Evolutionary conservation across 1,139 yeast genomes (phyloP), one percentile per base, ranked within the genome.

Genomic region (Taphrina flavorubra): DNA sequence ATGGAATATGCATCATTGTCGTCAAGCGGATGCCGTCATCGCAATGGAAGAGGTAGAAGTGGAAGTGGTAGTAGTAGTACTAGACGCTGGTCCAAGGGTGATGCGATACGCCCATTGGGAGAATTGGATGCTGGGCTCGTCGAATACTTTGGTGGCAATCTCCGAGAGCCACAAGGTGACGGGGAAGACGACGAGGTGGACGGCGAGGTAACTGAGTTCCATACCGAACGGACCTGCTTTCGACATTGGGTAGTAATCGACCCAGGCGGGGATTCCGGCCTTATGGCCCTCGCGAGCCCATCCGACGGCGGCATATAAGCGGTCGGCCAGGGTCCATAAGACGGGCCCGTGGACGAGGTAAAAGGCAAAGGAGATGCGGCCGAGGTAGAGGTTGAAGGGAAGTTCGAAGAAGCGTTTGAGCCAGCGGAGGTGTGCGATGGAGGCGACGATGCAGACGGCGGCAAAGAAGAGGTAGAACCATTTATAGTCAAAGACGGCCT

Each of bases 271-370:
- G 11, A 63, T 63, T 16, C 67, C 67, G n/a, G 16, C 37, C 16
- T 37, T 51, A 37, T 63, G 67, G 14, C 18, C 31, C 6, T 53
- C 67, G 13, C 67, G 58, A 7, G 60, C 40, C 55, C 67, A 42
- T 18, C 67, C 67, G 2, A 49, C 51, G 20, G 67, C 67, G 36
- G 67, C 59, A 20, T 63, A 63, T 16, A 63, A n/a, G 6, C 67
- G 53, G 16, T 63, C 67, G 10, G 47, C 67, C 46, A 63, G 40
- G 40, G 42, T 53, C 67, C 67, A 63, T 7, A 63, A 25, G 10
- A 63, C 58, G 4, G 67, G 67, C 6, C 67, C 67, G 44, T 63
- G 67, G 36, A 63, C 46, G 25, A 63, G 67, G 44, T 63, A 63
- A 36, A 63, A 46, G 46, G 61, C 59, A 58, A 63, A 63, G 25